These are phyloP conservation scores for Acrocalymma vagum DNA, from an alignment of 2,329 filamentous ascomycete genomes.

Conservation along the genomic window DNA sequence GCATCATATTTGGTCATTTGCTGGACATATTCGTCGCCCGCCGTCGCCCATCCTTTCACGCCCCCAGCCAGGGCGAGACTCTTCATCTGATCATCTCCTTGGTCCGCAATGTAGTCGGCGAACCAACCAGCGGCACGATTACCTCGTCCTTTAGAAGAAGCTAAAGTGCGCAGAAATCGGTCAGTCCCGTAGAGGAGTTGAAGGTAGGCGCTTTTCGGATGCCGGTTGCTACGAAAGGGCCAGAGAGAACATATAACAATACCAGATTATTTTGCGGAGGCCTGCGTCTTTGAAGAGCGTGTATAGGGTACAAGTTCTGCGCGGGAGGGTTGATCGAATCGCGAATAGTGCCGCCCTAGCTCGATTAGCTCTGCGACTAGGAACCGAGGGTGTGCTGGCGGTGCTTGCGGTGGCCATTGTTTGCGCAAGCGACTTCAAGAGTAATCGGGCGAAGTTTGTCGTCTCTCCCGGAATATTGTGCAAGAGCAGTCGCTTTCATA, in stretches of 20 bases:
- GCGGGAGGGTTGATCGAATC: slow-evolving; percentile 67
- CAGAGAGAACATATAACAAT: slow-evolving; percentile 60
- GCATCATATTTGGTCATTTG: slow-evolving; percentile 60
- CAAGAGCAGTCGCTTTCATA: too few relatives aligned
- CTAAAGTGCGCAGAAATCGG: slow-evolving; percentile 41
- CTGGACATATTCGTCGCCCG: slow-evolving; percentile 57
- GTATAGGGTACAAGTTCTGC: slow-evolving; percentile 63
- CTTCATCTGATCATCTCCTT: slow-evolving; percentile 52
- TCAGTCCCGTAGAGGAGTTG: not conserved
- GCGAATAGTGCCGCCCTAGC: slow-evolving; percentile 68
- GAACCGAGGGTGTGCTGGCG: slow-evolving; percentile 3
- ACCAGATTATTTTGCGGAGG: slow-evolving; percentile 61
- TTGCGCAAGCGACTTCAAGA: slow-evolving; percentile 6
- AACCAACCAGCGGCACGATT: slow-evolving; percentile 66
- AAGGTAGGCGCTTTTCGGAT: slow-evolving; percentile 1
- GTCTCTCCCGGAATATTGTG: slow-evolving; percentile 1
- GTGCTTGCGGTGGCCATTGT: slow-evolving; percentile 10
- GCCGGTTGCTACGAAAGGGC: not conserved
- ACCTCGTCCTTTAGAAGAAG: slow-evolving; percentile 64
- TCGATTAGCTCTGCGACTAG: slow-evolving; percentile 10
- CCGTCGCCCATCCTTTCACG: slow-evolving; percentile 63
- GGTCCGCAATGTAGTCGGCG: slow-evolving; percentile 58
- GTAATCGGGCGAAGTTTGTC: slow-evolving; percentile 3
- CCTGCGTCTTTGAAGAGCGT: slow-evolving; percentile 61
- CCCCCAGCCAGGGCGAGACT: slow-evolving; percentile 62